These are phyloP conservation scores for Mycena vulgaris DNA, from an alignment of 768 basidiomycete species.

Conservation along the genomic window DNA sequence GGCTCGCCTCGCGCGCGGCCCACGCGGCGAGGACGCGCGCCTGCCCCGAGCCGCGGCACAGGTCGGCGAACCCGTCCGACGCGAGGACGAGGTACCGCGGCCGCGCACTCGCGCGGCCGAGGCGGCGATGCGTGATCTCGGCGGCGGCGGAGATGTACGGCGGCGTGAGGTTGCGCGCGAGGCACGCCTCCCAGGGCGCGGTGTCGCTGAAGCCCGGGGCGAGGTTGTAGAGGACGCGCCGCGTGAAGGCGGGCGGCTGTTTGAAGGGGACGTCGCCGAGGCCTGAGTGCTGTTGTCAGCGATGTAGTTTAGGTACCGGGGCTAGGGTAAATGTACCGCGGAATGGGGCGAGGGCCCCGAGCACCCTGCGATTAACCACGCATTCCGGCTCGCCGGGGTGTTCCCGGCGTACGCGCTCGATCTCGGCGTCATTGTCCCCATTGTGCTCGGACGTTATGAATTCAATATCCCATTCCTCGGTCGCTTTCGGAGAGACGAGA, in stretches of 20 bases:
- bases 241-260: slow-evolving; percentile 78
- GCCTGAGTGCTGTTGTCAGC: slow-evolving; percentile 54
- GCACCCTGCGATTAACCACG: slow-evolving; percentile 74
- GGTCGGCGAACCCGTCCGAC: slow-evolving; percentile 78
- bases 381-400: slow-evolving; percentile 83
- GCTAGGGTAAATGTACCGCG: slow-evolving; percentile 68
- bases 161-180: slow-evolving; percentile 72
- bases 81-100: slow-evolving; percentile 73
- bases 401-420: slow-evolving; percentile 72
- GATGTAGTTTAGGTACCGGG: slow-evolving; percentile 3
- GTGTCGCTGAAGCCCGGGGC: slow-evolving; percentile 74
- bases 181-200: slow-evolving; percentile 77
- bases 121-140: slow-evolving; percentile 72
- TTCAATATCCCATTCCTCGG: slow-evolving; percentile 72
- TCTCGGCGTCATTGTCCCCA: slow-evolving; percentile 76
- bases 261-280: slow-evolving; percentile 83
- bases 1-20: slow-evolving; percentile 60
- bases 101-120: slow-evolving; percentile 48
- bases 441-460: slow-evolving; percentile 79
- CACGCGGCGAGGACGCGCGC: slow-evolving; percentile 65
- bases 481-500: slow-evolving; percentile 62
- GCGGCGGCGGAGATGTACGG: slow-evolving; percentile 77
- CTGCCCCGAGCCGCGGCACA: slow-evolving; percentile 67
- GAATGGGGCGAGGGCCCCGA: slow-evolving; percentile 85
- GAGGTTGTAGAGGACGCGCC: slow-evolving; percentile 77